Evolutionary conservation across 2,329 filamentous ascomycete species (phyloP), one percentile per base, ranked within the genome.

Genomic region (Alternaria alternata): DNA sequence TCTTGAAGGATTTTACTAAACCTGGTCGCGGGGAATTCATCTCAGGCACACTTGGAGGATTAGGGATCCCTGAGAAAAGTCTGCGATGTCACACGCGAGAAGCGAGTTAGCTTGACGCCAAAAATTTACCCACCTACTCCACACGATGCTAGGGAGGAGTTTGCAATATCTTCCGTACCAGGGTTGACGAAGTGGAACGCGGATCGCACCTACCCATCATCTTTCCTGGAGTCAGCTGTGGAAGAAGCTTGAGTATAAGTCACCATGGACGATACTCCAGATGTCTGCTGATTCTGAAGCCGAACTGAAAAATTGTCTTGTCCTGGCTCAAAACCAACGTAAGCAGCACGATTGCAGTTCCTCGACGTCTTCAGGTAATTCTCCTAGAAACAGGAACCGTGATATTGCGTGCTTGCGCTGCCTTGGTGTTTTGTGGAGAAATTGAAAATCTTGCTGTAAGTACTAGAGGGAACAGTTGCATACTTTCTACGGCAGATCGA

Each of bases 401-500:
- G 30, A 49, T 14, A 14, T n/a, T 24, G 20, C 20, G 32, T 22
- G 16, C 32, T 49, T 26, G 20, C 46, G 16, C 20, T 7, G 14
- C 3, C 36, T 8, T 49, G 32, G 46, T 38, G 46, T 49, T 49
- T 49, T 49, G 16, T 38, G 39, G 51, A 28, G 9, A 16, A 28
- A 18, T 22, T 22, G 51, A 43, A 43, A 53, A 44, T 30, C 30
- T 34, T 44, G 39, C 39, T 53, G 1, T 22, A 34, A 9, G 41
- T 43, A 49, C 54, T 41, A 54, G 41, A 30, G 36, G 22, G 38
- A 22, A 18, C 14, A 20, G 54, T 42, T 20, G 47, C 54, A 52
- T 36, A 11, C 22, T 52, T 30, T 20, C 34, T 43, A 32, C 47
- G 39, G 54, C 30, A 52, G 54, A 57, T 57, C 47, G 47, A 41